Evolutionary conservation across 176 grass and related monocot genomes (phyloP), one percentile per base, ranked within the genome.

Genomic region (Avena atlantica): DNA sequence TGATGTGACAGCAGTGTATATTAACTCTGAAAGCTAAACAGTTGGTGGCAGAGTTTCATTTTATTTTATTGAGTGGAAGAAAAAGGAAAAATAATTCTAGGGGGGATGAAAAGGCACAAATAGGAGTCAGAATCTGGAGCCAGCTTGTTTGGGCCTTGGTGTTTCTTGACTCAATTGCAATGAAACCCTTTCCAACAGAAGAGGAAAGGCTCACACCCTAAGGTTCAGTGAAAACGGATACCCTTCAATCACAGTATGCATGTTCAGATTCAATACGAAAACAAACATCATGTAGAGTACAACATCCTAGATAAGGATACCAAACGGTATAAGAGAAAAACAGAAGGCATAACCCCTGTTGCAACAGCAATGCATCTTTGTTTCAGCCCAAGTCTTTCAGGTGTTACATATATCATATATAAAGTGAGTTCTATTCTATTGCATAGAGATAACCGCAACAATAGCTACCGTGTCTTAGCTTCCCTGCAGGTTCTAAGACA

Each of bases 221-320:
- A 21, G 69, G 37, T 72, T n/a, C 69, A 21, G n/a, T 73, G 70
- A 48, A 47, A 23, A 73, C 47, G 1, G 11, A n/a, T 45, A 72
- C 40, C 42, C 70, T 73, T 44, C 70, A 48, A 73, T 48, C 40
- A 73, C 42, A 73, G 42, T 45, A 73, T 48, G 42, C 70, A 24
- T 74, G 42, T 23, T 73, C 40, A 74, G 70, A 74, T 74, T 74
- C 71, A 74, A 12, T 24, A 47, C 40, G 47, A 72, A 72, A 72
- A 9, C 11, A 74, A 74, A 48, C 70, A 45, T 74, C 42, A 74
- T 74, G 11, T 29, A 34, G 31, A 34, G 31, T 34, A 64, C 27
- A 64, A 64, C 24, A 64, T 49, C 11, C 20, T 74, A 74, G 12
- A 74, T 9, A 14, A 73, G 70, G 70, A 73, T 48, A 13, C 70